These are phyloP conservation scores for Strobilomyces confusus DNA, from an alignment of 768 basidiomycete genomes.

Conservation along the genomic window DNA sequence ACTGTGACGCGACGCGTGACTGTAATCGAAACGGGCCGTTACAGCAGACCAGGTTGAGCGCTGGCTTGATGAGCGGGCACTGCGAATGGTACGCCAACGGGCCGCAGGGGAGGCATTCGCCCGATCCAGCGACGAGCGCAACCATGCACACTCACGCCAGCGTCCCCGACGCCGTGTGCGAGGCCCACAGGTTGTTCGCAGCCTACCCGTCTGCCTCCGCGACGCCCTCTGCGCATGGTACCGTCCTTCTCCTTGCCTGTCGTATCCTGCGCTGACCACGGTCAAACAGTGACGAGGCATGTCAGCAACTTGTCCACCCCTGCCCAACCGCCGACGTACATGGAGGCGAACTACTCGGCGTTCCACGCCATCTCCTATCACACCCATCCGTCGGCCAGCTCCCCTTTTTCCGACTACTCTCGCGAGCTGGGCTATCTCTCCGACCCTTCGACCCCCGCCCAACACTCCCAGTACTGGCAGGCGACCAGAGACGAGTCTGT, in stretches of 20 bases:
- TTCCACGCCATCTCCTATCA: slow-evolving; percentile 26
- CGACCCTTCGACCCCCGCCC: slow-evolving; percentile 39
- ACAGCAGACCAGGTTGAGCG: neutral
- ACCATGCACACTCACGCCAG: slow-evolving; percentile 3
- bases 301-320: slow-evolving; percentile 55
- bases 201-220: slow-evolving; percentile 74
- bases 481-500: slow-evolving; percentile 57
- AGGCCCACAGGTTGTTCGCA: slow-evolving; percentile 62
- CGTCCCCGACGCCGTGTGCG: slow-evolving; percentile 52
- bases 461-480: slow-evolving; percentile 63
- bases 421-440: slow-evolving; percentile 56
- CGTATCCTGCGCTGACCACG: slow-evolving; percentile 18
- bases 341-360: slow-evolving; percentile 42
- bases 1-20: slow-evolving; percentile 22
- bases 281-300: slow-evolving; percentile 59
- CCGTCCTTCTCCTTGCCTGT: slow-evolving; percentile 2
- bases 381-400: slow-evolving; percentile 36
- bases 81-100: slow-evolving; percentile 24
- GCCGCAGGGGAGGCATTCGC: slow-evolving; percentile 12
- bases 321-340: slow-evolving; percentile 59
- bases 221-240: slow-evolving; percentile 75
- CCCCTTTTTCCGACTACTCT: slow-evolving; percentile 67
- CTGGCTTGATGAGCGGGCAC: slow-evolving; percentile 24
- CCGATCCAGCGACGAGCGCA: slow-evolving; percentile 6
- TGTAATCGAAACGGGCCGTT: neutral